A percentile compares a stretch with the other conserved stretches of the same genome.
Evolutionary conservation across 768 basidiomycete species (phyloP).

Genomic region (Auricularia auricula-judae): DNA sequence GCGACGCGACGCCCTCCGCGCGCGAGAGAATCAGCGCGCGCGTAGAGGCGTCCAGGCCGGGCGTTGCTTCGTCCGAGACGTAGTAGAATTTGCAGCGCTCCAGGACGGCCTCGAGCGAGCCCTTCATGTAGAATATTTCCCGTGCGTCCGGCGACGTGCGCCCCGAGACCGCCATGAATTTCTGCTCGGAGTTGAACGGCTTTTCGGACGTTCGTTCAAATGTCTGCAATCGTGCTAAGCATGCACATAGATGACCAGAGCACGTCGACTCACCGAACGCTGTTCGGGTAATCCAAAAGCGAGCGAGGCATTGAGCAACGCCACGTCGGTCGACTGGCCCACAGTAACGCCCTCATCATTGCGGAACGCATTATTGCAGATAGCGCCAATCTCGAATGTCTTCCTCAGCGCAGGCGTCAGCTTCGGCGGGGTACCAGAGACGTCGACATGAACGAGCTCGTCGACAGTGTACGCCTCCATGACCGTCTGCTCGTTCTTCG

Average conservation of each 20-base stretch:
- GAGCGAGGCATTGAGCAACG: slow-evolving; percentile 69
- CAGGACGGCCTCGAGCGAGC: slow-evolving; percentile 81
- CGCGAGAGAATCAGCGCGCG: slow-evolving; percentile 56
- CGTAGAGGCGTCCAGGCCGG: slow-evolving; percentile 58
- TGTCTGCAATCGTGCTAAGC: slow-evolving; percentile 25
- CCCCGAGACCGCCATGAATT: slow-evolving; percentile 88
- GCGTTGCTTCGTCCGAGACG: slow-evolving; percentile 82
- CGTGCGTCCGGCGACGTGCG: slow-evolving; percentile 25
- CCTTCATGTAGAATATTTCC: slow-evolving; percentile 86
- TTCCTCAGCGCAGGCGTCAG: slow-evolving; percentile 61
- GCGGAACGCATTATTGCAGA: slow-evolving; percentile 83
- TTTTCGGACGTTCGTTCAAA: slow-evolving; percentile 69
- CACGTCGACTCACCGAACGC: slow-evolving; percentile 45
- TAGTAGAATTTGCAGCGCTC: slow-evolving; percentile 83
- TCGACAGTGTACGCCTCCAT: slow-evolving; percentile 83
- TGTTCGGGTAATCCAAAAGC: slow-evolving; percentile 59
- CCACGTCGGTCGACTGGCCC: slow-evolving; percentile 91
- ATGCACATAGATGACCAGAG: neutral
- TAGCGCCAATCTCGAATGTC: slow-evolving; percentile 67
- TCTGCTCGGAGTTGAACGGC: slow-evolving; percentile 88
- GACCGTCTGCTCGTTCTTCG: slow-evolving; percentile 93
- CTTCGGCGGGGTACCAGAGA: slow-evolving; percentile 28
- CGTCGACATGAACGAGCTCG: slow-evolving; percentile 60
- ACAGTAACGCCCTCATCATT: slow-evolving; percentile 65
- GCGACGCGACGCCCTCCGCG: slow-evolving; percentile 58